Base-by-base conservation (phyloP, 2,329 filamentous ascomycete genomes). In the Diplodia mutila region DNA sequence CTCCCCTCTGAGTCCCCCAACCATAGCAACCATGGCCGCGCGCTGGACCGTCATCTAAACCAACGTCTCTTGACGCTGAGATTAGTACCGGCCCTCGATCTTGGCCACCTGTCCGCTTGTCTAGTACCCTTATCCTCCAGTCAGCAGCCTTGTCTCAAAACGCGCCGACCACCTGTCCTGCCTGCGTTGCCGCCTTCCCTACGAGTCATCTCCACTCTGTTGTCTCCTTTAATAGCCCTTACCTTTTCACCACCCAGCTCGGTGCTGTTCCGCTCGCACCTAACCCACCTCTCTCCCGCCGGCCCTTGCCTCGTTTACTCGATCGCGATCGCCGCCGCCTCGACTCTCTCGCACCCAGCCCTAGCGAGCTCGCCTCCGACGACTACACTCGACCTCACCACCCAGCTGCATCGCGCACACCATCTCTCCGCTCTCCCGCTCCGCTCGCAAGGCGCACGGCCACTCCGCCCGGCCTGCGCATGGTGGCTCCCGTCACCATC, bases 271-370 rank as follows among this genome's bases (percentile, higher is more conserved):
- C 65, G 29, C 65, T 61, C 65, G 18, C 39, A 25, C 25, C 67
- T 67, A 59, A 70, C 61, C 69, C 68, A 67, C 66, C 67, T 68
- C 66, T 51, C 46, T 25, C 23, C 39, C 51, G 9, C 7, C 27
- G 65, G 65, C 65, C 46, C 65, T 74, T 73, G 71, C 71, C 72
- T 75, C 73, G 73, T 74, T 73, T 39, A 69, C 73, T 73, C 73
- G 72, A 72, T 73, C 67, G 72, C 73, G 72, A 73, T 71, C 67
- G 70, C 71, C 69, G 69, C 71, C 70, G 70, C 57, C 69, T 64
- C 69, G 54, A 67, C 65, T 16, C 42, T 16, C 42, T 59, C 46
- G 42, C 59, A 14, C 42, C 53, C 54, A 57, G 53, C 42, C 46
- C 65, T 69, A 48, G 32, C 65, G 46, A 46, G 27, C 48, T 67